Evolutionary conservation across 1,284 basidiomycete species (phyloP).

Genomic region (Marasmius oreades): DNA sequence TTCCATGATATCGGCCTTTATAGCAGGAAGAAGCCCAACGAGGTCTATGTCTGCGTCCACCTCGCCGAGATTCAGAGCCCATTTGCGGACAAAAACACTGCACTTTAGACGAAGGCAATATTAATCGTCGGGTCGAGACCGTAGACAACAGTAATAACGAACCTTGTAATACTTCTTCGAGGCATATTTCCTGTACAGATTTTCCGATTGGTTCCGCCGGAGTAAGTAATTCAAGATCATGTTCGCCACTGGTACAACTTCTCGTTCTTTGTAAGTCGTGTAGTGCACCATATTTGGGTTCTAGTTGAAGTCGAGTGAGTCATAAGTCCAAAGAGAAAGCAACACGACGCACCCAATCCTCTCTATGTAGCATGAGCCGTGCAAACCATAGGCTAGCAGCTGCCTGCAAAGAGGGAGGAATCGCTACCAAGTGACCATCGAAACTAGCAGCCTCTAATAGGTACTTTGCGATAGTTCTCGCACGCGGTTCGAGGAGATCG

Average conservation of each 20-base stretch:
- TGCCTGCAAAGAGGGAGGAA: slow-evolving; percentile 78
- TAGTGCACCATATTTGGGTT: slow-evolving; percentile 75
- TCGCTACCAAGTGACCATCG: slow-evolving; percentile 73
- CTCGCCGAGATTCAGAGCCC: slow-evolving; percentile 57
- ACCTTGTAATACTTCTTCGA: slow-evolving; percentile 82
- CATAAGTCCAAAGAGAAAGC: neutral
- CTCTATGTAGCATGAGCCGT: slow-evolving; percentile 70
- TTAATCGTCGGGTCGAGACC: neutral
- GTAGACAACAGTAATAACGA: slow-evolving; percentile 13
- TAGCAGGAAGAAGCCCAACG: slow-evolving; percentile 37
- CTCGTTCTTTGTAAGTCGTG: slow-evolving; percentile 81
- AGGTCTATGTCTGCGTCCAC: slow-evolving; percentile 46
- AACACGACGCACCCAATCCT: slow-evolving; percentile 69
- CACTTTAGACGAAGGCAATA: slow-evolving; percentile 33
- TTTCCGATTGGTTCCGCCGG: slow-evolving; percentile 39
- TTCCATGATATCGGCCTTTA: slow-evolving; percentile 41
- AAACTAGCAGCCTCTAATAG: slow-evolving; percentile 82
- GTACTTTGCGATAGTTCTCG: slow-evolving; percentile 85
- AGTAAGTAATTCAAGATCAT: slow-evolving; percentile 86
- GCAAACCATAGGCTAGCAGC: slow-evolving; percentile 84
- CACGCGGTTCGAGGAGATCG: slow-evolving; percentile 86
- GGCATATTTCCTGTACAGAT: slow-evolving; percentile 79
- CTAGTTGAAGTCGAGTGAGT: slow-evolving; percentile 18
- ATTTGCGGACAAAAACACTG: slow-evolving; percentile 55
- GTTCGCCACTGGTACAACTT: slow-evolving; percentile 81